Conservation (phyloP, 2,329 filamentous ascomycete species). For the Pestalotiopsis fici region DNA sequence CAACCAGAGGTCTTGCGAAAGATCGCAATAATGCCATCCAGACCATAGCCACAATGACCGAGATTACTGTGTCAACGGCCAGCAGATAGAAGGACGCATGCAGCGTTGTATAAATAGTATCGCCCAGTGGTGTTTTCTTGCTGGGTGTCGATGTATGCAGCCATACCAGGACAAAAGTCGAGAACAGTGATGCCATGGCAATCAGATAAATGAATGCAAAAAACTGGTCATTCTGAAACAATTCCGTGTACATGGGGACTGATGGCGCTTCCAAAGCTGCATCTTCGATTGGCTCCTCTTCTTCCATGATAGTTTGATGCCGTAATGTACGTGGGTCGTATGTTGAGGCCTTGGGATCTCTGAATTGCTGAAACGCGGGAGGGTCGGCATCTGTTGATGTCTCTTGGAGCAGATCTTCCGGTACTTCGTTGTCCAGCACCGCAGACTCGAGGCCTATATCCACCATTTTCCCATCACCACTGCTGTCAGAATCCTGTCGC, state of each 20-base stretch:
- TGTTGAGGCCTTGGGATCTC: constrained; percentile 40
- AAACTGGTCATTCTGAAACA: constrained; percentile 84
- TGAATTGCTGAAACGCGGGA: constrained; percentile 65
- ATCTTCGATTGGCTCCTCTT: constrained; percentile 33
- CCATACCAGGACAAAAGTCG: constrained; percentile 86
- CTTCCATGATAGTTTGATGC: constrained; percentile 36
- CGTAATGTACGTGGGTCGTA: constrained; percentile 47
- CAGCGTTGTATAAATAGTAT: constrained; percentile 91
- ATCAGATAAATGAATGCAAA: constrained; percentile 92
- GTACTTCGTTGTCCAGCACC: constrained; percentile 59
- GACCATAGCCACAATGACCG: constrained; percentile 81
- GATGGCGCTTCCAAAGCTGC: constrained; percentile 47
- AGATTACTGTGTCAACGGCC: constrained; percentile 87
- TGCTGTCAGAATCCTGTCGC: constrained; percentile 32
- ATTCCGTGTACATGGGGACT: constrained; percentile 62
- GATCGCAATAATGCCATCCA: constrained; percentile 89
- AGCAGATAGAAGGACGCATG: constrained; percentile 87
- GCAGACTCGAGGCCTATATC: constrained; percentile 81
- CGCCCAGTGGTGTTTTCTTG: constrained; percentile 73
- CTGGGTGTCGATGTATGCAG: constrained; percentile 78
- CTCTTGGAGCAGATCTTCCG: constrained; percentile 61
- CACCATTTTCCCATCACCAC: constrained; percentile 69
- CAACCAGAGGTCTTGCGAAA: constrained; percentile 83
- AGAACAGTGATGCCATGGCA: constrained; percentile 78
- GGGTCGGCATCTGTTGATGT: constrained; percentile 52